Percentiles rank a stretch among this genome's conserved stretches.
These are phyloP conservation scores for Botrytis squamosa DNA, from an alignment of 2,329 filamentous ascomycete genomes.

Conservation along the genomic window DNA sequence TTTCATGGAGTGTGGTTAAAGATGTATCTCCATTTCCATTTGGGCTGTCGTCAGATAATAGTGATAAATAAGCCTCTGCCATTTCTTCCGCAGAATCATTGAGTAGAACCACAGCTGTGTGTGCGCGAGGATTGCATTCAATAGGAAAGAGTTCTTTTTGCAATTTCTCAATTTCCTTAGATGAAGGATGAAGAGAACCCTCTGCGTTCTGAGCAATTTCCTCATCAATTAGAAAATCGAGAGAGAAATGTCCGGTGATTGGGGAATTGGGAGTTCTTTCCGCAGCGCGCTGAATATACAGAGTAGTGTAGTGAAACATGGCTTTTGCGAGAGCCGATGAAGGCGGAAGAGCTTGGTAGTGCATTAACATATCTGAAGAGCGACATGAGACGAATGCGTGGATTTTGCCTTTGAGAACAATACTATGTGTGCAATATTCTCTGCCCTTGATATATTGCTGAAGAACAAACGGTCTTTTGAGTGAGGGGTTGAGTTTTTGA, in stretches of 20 bases:
- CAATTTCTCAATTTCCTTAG: slow-evolving; percentile 25
- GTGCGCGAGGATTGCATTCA: slow-evolving; percentile 68
- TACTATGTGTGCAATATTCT: slow-evolving; percentile 70
- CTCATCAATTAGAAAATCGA: slow-evolving; percentile 39
- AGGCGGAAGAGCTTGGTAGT: slow-evolving; percentile 59
- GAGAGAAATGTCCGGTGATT: slow-evolving; percentile 69
- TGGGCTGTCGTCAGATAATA: slow-evolving; percentile 40
- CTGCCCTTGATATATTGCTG: slow-evolving; percentile 64
- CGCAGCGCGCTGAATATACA: slow-evolving; percentile 46
- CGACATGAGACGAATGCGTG: slow-evolving; percentile 66
- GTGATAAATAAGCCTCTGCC: slow-evolving; percentile 51
- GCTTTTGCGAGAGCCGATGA: slow-evolving; percentile 54
- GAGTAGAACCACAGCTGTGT: slow-evolving; percentile 67
- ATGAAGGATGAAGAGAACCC: neutral
- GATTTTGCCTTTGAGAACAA: slow-evolving; percentile 64
- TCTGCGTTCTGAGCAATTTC: neutral
- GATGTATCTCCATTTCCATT: slow-evolving; percentile 2
- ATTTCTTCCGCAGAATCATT: slow-evolving; percentile 44
- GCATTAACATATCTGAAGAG: slow-evolving; percentile 53
- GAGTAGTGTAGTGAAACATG: slow-evolving; percentile 64
- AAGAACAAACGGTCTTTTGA: slow-evolving; percentile 57
- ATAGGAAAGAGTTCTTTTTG: slow-evolving; percentile 59
- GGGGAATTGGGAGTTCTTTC: slow-evolving; percentile 44
- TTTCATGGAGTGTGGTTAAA: slow-evolving; percentile 6
- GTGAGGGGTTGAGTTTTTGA: slow-evolving; percentile 44